A percentile compares a stretch with the other conserved stretches of the same genome.
Evolutionary conservation across 2,329 filamentous ascomycete genomes (phyloP).

Genomic region (Achaetomium macrosporum): DNA sequence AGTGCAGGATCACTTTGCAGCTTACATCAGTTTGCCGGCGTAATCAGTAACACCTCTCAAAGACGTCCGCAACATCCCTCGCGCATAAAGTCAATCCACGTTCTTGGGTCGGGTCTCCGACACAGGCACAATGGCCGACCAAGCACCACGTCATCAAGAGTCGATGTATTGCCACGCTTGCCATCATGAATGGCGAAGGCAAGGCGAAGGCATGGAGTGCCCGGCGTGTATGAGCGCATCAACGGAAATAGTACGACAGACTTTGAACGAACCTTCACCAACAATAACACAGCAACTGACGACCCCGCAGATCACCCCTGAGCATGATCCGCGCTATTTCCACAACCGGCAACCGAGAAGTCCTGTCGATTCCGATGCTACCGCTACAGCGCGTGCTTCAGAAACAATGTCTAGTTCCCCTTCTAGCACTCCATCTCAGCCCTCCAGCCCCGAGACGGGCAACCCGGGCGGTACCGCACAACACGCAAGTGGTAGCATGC

Average conservation of each 20-base stretch:
- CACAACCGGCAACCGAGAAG: slow-evolving; percentile 9
- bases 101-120: neutral
- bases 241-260: slow-evolving; percentile 21
- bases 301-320: slow-evolving; percentile 14
- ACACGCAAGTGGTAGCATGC: too few relatives aligned
- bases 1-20: slow-evolving; percentile 1
- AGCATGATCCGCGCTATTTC: slow-evolving; percentile 21
- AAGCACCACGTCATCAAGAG: slow-evolving; percentile 1
- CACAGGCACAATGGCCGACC: slow-evolving; percentile 11
- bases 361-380: neutral
- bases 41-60: neutral
- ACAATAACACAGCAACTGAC: neutral
- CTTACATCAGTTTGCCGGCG: neutral
- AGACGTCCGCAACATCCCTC: neutral
- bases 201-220: slow-evolving; percentile 18
- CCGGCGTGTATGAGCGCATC: slow-evolving; percentile 17
- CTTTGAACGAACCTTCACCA: neutral
- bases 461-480: too few relatives aligned
- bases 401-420: too few relatives aligned
- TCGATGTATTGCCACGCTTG: slow-evolving; percentile 23
- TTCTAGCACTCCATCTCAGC: too few relatives aligned
- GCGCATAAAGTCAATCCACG: neutral
- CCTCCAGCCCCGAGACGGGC: too few relatives aligned
- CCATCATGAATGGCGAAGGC: slow-evolving; percentile 20
- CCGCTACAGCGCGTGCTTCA: neutral